Evolutionary conservation across 1,139 yeast species (phyloP).

Genomic region (Blastobotrys proliferans): DNA sequence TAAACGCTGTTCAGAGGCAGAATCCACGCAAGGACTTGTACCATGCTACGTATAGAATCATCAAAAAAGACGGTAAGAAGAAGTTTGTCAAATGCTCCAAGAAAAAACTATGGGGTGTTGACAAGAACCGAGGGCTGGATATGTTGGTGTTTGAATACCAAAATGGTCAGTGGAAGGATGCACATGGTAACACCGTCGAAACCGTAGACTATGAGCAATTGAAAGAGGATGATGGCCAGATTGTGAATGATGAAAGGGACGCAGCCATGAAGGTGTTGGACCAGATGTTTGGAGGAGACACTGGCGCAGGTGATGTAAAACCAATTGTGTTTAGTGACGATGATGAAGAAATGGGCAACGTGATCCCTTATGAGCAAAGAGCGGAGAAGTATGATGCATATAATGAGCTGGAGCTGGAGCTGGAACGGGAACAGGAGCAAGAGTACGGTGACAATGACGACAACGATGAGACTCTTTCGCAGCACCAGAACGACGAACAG

Average conservation of each 20-base stretch:
- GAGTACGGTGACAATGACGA: neutral
- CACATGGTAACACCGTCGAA: conserved; percentile 75
- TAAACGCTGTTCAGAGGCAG: conserved; percentile 61
- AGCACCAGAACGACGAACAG: neutral
- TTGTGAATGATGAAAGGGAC: conserved; percentile 23
- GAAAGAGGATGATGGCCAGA: conserved; percentile 18
- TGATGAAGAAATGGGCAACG: conserved; percentile 12
- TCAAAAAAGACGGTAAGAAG: conserved; percentile 58
- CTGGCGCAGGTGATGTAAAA: conserved; percentile 47
- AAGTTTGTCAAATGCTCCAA: conserved; percentile 50
- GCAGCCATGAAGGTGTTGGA: conserved; percentile 26
- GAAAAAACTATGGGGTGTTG: conserved; percentile 87
- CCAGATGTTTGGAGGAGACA: conserved; percentile 26
- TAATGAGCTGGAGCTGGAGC: conserved; percentile 7
- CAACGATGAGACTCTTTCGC: no score
- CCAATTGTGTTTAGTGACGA: conserved; percentile 44
- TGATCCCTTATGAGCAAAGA: conserved; percentile 29
- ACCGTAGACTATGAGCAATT: conserved; percentile 23
- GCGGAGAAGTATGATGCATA: conserved; percentile 28
- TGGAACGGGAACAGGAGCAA: conserved; percentile 24
- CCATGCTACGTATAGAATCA: conserved; percentile 61
- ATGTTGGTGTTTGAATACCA: conserved; percentile 61
- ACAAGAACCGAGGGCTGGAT: conserved; percentile 54
- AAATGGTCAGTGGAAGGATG: conserved; percentile 78
- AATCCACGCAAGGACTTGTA: conserved; percentile 49